These are phyloP conservation scores for Marchantia polymorpha DNA, from an alignment of 225 moss, liverwort and hornwort genomes.

Conservation along the genomic window DNA sequence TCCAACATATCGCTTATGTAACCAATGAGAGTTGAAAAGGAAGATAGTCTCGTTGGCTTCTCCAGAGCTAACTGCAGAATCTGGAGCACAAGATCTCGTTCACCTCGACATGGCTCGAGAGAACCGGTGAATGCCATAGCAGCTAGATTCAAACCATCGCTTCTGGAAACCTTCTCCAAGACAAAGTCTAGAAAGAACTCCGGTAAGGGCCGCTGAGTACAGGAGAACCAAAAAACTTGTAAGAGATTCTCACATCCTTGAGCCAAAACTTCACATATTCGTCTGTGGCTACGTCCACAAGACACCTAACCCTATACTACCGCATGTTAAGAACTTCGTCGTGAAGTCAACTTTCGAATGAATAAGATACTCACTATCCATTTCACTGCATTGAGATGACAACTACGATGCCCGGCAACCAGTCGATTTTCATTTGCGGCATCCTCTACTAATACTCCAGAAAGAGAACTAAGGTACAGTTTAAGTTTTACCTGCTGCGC, in stretches of 20 bases:
- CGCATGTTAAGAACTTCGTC: background rate
- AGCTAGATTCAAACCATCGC: slow-evolving; percentile 35
- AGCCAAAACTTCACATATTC: background rate
- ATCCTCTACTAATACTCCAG: too few species aligned
- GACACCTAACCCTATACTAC: background rate
- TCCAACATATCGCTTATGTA: slow-evolving; percentile 23
- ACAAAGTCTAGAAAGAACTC: slow-evolving; percentile 34
- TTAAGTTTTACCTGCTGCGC: slow-evolving; percentile 26
- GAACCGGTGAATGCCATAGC: slow-evolving; percentile 26
- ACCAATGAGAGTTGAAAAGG: slow-evolving; percentile 21
- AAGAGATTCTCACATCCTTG: background rate
- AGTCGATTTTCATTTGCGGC: too few species aligned
- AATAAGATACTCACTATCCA: too few species aligned
- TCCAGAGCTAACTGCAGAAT: slow-evolving; percentile 29
- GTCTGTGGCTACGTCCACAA: background rate
- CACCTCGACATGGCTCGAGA: slow-evolving; percentile 3
- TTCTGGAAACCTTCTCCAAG: slow-evolving; percentile 28
- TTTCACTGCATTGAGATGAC: too few species aligned
- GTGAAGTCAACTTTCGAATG: too few species aligned
- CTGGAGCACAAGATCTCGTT: slow-evolving; percentile 20
- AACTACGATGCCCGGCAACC: too few species aligned
- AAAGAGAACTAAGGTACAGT: background rate
- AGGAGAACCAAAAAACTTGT: background rate
- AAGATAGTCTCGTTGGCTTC: slow-evolving; percentile 21
- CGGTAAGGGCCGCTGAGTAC: slow-evolving; percentile 34